Evolutionary conservation across 257 asterid species (phyloP), one percentile per base, ranked within the genome.

Genomic region (Lycium barbarum): DNA sequence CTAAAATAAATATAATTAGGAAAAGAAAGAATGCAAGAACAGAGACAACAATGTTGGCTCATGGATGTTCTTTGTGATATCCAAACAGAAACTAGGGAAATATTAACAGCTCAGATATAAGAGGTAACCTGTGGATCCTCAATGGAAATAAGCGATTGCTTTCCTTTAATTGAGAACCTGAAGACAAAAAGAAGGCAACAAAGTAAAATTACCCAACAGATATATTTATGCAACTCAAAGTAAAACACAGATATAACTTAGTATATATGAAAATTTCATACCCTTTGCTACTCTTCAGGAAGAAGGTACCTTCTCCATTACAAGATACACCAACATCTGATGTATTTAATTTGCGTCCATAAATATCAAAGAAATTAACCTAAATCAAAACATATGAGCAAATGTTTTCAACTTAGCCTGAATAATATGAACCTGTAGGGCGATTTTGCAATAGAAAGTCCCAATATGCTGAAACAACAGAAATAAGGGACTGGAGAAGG

Each of bases 291-390:
- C 88, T 87, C 90, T 94, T 97, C 58, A 62, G 68, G 90, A 89
- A 97, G 93, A 95, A 97, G 83, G 93, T 91, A 83, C 94, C 96
- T 84, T 80, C 91, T 79, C 90, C 91, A 85, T 88, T 90, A 91
- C 99, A 97, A 86, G 98, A 93, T 38, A 97, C 91, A 65, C 99
- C 98, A 91, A 97, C 99, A 89, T 93, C 94, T 58, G 84, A 86
- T 51, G 95, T 93, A 87, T 97, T 94, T 85, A 97, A 84, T 84
- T 94, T 97, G 91, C 98, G 88, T 45, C 99, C 99, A 73, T 94
- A 97, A 87, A 97, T 88, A 88, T 95, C 98, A 84, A 97, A 94
- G 88, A 97, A 95, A 83, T 91, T 89, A 70, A 97, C 98, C 99
- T 97, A 84, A 18, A 74, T 82, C 47, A 13, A 57, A 76, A 14